Conservation (phyloP, 1,284 basidiomycete genomes). For the Ganoderma sp. region DNA sequence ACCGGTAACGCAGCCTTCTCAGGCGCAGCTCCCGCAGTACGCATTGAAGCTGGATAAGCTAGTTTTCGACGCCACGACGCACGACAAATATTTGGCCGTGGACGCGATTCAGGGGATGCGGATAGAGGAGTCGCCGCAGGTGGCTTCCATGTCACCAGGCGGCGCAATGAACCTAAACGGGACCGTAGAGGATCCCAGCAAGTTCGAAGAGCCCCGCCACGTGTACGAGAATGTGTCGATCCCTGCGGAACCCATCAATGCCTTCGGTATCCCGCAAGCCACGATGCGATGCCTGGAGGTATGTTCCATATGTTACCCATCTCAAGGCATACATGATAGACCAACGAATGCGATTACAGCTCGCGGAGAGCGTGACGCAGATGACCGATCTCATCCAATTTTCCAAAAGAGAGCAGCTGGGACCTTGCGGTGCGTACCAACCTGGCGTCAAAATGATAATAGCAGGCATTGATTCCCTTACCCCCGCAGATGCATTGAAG, state of each 20-base stretch:
- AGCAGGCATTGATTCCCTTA: background rate
- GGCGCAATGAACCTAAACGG: slow-evolving; percentile 44
- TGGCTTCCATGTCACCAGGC: slow-evolving; percentile 44
- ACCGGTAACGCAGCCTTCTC: slow-evolving; percentile 32
- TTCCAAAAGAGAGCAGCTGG: slow-evolving; percentile 57
- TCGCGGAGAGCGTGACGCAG: slow-evolving; percentile 76
- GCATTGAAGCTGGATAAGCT: slow-evolving; percentile 69
- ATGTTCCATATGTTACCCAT: slow-evolving; percentile 17
- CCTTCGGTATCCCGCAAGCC: slow-evolving; percentile 83
- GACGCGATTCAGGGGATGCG: slow-evolving; percentile 62
- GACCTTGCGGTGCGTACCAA: slow-evolving; percentile 63
- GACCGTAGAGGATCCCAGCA: slow-evolving; percentile 44
- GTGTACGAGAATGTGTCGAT: slow-evolving; percentile 63
- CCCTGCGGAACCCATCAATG: slow-evolving; percentile 80
- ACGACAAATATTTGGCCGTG: slow-evolving; percentile 71
- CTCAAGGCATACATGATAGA: background rate
- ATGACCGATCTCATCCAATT: slow-evolving; percentile 78
- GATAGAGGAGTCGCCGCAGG: slow-evolving; percentile 48
- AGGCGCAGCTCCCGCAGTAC: slow-evolving; percentile 16
- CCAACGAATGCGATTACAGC: slow-evolving; percentile 43
- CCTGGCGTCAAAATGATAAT: background rate
- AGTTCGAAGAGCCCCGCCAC: slow-evolving; percentile 64
- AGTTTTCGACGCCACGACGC: slow-evolving; percentile 68
- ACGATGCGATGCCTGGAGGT: slow-evolving; percentile 87
- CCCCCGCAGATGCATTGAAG: slow-evolving; percentile 47